These are phyloP conservation scores for Trypanosomatidae sp. DNA, from an alignment of 208 protist genomes.

Conservation along the genomic window DNA sequence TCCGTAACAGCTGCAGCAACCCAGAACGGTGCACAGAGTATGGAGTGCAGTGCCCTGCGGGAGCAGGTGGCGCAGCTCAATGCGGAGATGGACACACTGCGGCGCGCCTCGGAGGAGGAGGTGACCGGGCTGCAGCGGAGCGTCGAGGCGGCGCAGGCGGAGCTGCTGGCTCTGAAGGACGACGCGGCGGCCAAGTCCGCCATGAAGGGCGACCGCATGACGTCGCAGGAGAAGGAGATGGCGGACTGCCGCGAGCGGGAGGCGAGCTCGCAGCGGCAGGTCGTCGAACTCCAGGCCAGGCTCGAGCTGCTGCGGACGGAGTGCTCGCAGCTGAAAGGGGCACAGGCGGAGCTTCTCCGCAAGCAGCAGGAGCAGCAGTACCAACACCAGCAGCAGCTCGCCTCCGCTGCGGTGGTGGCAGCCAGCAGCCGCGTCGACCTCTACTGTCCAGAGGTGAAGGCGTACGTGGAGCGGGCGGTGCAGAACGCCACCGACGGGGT, in stretches of 20 bases:
- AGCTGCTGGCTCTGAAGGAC: constrained; percentile 26
- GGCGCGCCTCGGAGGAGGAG: constrained; percentile 6
- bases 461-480: constrained; percentile 33
- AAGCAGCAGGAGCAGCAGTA: constrained; percentile 5
- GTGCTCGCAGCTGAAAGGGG: constrained; percentile 20
- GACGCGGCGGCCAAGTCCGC: constrained; percentile 21
- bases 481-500: constrained; percentile 31
- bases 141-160: constrained; percentile 9
- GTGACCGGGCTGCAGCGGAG: constrained; percentile 8
- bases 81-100: constrained; percentile 16
- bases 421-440: constrained; percentile 13
- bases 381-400: constrained; percentile 10
- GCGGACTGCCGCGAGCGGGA: constrained; percentile 21
- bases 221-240: constrained; percentile 28
- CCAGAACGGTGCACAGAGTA: not conserved
- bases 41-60: constrained; percentile 3
- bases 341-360: constrained; percentile 2
- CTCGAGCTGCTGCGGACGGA: constrained; percentile 11
- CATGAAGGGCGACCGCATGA: constrained; percentile 6
- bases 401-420: not conserved
- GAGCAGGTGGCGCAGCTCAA: constrained; percentile 16
- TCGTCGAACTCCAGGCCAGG: constrained; percentile 16
- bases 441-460: constrained; percentile 34
- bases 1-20: not conserved
- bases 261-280: constrained; percentile 16